phyloP scores from a whole-genome alignment of 148 eudicot genomes.

The Suaeda aralocaspica region DNA sequence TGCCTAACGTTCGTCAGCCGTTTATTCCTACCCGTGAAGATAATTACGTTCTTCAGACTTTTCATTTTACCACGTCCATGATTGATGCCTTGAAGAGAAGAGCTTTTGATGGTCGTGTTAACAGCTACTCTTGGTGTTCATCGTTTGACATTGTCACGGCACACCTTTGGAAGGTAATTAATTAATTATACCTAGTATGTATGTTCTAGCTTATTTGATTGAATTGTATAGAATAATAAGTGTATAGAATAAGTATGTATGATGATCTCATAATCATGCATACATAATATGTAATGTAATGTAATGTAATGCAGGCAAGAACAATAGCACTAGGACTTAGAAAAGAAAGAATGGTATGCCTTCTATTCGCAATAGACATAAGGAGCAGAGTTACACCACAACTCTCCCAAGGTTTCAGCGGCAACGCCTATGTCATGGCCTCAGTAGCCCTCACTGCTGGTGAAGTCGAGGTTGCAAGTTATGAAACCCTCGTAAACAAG shows the following conservation, averaged over 20 bases:
- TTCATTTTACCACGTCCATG: conserved; percentile 26
- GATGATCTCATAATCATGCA: neutral
- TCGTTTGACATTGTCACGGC: conserved; percentile 33
- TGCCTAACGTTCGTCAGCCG: conserved; percentile 18
- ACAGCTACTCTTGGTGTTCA: conserved; percentile 16
- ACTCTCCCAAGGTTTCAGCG: conserved; percentile 29
- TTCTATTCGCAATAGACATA: conserved; percentile 34
- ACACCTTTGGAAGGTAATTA: conserved; percentile 32
- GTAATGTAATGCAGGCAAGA: conserved; percentile 25
- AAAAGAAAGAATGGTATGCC: conserved; percentile 34
- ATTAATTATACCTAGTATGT: neutral
- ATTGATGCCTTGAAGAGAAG: conserved; percentile 31
- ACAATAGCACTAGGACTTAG: conserved; percentile 30
- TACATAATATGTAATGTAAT: neutral
- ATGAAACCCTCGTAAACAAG: conserved; percentile 23
- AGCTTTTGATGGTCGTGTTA: conserved; percentile 16
- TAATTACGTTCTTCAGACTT: conserved; percentile 23
- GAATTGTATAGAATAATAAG: too few species aligned
- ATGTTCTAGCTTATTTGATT: neutral
- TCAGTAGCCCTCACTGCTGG: conserved; percentile 28
- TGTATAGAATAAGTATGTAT: too few species aligned
- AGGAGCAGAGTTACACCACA: conserved; percentile 25
- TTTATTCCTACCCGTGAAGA: conserved; percentile 17
- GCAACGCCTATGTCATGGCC: conserved; percentile 35
- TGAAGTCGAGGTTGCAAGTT: conserved; percentile 22